These are phyloP conservation scores for Verticillium tricorpus DNA, from an alignment of 2,329 filamentous ascomycete genomes.

Conservation along the genomic window DNA sequence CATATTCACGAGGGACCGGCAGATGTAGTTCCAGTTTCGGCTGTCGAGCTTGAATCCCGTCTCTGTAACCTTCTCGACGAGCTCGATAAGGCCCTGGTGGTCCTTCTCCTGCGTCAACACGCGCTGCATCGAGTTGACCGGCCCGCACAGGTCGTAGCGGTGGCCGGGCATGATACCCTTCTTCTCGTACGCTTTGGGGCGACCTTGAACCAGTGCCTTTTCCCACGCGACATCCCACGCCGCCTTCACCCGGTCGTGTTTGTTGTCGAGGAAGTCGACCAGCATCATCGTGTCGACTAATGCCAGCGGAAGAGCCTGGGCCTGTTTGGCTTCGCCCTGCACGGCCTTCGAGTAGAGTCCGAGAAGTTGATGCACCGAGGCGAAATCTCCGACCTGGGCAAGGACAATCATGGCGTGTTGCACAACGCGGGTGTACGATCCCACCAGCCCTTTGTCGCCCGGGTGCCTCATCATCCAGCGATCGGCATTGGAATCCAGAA, in stretches of 20 bases:
- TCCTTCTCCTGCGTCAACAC: conserved; percentile 36
- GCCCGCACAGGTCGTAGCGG: conserved; percentile 48
- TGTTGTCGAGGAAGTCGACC: conserved; percentile 51
- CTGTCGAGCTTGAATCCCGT: conserved; percentile 72
- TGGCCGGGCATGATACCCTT: conserved; percentile 35
- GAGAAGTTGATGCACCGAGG: conserved; percentile 54
- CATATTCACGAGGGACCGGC: conserved; percentile 61
- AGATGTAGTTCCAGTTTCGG: conserved; percentile 75
- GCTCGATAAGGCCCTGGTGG: conserved; percentile 39
- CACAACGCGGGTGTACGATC: conserved; percentile 4
- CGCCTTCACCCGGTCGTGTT: conserved; percentile 56
- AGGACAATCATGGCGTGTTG: conserved; percentile 25
- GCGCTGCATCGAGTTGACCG: conserved; percentile 46
- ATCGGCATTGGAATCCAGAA: not conserved
- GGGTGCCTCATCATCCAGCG: not conserved
- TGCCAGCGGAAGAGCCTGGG: conserved; percentile 40
- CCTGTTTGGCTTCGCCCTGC: conserved; percentile 21
- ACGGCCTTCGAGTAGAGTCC: conserved; percentile 44
- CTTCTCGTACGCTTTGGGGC: conserved; percentile 20
- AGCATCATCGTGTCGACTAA: conserved; percentile 66
- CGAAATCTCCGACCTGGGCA: conserved; percentile 34
- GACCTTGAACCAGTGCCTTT: conserved; percentile 41
- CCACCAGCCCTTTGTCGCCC: not conserved
- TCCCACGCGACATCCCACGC: conserved; percentile 62
- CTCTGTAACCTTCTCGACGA: conserved; percentile 51